Evolutionary conservation across 306 rosid species (phyloP).

Genomic region (Vicia villosa): DNA sequence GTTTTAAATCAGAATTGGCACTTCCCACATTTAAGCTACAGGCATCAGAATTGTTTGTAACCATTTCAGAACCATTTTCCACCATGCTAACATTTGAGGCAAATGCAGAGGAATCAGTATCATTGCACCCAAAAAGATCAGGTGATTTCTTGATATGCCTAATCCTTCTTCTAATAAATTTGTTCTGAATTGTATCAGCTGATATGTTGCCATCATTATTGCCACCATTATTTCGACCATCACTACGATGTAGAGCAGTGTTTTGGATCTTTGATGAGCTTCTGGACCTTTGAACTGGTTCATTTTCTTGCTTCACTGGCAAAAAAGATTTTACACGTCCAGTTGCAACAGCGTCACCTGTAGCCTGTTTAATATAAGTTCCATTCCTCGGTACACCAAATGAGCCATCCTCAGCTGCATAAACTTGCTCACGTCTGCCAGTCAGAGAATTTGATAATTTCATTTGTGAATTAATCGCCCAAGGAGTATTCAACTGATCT

Average conservation of each 20-base stretch:
- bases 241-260: conserved; percentile 46
- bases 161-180: conserved; percentile 55
- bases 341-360: conserved; percentile 40
- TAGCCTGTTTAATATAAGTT: conserved; percentile 46
- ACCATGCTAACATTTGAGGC: conserved; percentile 67
- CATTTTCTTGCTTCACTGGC: conserved; percentile 45
- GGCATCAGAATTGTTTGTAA: conserved; percentile 65
- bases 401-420: conserved; percentile 49
- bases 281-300: conserved; percentile 62
- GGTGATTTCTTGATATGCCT: conserved; percentile 61
- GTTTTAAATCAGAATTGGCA: conserved; percentile 62
- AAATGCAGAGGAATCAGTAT: conserved; percentile 54
- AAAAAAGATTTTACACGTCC: conserved; percentile 52
- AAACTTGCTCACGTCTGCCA: conserved; percentile 51
- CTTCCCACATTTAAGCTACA: conserved; percentile 65
- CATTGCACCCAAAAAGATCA: conserved; percentile 57
- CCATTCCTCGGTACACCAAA: conserved; percentile 47
- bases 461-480: conserved; percentile 43
- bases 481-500: conserved; percentile 56
- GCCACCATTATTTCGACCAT: conserved; percentile 46
- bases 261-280: conserved; percentile 62
- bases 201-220: conserved; percentile 45
- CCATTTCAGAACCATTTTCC: conserved; percentile 71
- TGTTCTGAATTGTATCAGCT: conserved; percentile 47
- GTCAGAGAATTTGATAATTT: conserved; percentile 51